Evolutionary conservation across 306 rosid genomes (phyloP).

Genomic region (Ziziphus jujuba): DNA sequence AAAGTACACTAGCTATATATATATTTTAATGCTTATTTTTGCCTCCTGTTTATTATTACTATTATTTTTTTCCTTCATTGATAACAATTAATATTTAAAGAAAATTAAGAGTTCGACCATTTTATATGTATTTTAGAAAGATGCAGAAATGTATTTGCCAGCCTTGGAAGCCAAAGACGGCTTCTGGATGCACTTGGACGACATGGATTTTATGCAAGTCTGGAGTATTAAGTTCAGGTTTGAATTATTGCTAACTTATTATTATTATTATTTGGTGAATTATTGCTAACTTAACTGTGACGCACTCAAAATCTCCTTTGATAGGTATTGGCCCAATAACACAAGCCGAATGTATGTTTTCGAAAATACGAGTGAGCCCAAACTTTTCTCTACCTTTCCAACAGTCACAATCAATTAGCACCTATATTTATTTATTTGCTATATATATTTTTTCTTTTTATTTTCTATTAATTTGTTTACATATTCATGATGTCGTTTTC

Average conservation of each 20-base stretch:
- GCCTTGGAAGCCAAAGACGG: conserved; percentile 6
- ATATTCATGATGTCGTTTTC: too few relatives aligned
- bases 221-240: conserved; percentile 42
- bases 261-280: neutral
- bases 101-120: too few relatives aligned
- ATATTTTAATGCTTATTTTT: too few relatives aligned
- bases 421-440: neutral
- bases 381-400: too few relatives aligned
- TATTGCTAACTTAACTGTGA: too few relatives aligned
- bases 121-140: conserved; percentile 25
- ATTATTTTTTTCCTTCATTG: too few relatives aligned
- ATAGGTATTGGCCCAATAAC: conserved; percentile 37
- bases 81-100: too few relatives aligned
- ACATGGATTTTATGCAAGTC: conserved; percentile 21
- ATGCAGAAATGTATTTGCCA: conserved; percentile 35
- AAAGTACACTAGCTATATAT: too few relatives aligned
- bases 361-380: conserved; percentile 31
- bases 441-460: neutral
- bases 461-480: too few relatives aligned
- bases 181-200: conserved; percentile 18
- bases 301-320: too few relatives aligned
- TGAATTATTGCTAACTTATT: neutral
- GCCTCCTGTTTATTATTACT: too few relatives aligned
- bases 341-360: conserved; percentile 30
- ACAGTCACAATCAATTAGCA: too few relatives aligned